Evolutionary conservation across 192 early-diverging fungal species (phyloP), one percentile per base, ranked within the genome.

Genomic region (Coemansia sp.): DNA sequence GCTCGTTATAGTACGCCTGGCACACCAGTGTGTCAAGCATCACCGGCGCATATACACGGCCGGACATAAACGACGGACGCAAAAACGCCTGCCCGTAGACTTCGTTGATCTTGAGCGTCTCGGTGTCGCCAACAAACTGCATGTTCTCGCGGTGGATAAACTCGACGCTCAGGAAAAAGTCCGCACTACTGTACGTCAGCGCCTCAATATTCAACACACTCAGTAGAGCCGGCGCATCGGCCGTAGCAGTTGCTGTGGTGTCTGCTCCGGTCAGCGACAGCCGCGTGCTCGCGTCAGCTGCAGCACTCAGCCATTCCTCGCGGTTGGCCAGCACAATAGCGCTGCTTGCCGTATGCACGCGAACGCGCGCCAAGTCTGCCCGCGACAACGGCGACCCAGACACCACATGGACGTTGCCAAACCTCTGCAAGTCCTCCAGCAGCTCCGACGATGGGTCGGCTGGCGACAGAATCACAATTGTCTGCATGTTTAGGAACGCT

Each of bases 101-200:
- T 47, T 86, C 84, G 58, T 84, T 72, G 65, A 81, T 82, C 27
- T 73, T 74, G n/a, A 84, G 67, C 3, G 82, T 80, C 60, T 85
- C 84, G 21, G 79, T 83, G 50, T 87, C 82, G 24, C 90, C 89
- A 43, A 92, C 84, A 63, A 90, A 85, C 75, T 92, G 89, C 79
- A 89, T 88, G 66, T 88, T 90, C 65, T 92, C 85, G 67, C 75
- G 77, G 64, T 89, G 84, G 51, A 87, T 77, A 65, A 90, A 89
- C 76, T 92, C 90, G 51, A 89, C 85, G 22, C 83, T 85, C 55
- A 88, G 73, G 78, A 90, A 89, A 50, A 85, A 85, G 41, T 73
- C 80, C 0, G 67, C 25, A 56, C 60, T 71, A 14, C 64, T 53
- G 29, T 70, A 70, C 17, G 81, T 69, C 60, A 87, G 69, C 27